Evolutionary conservation across 495 filamentous ascomycete genomes (phyloP), one percentile per base, ranked within the genome.

Genomic region (Penicillium salamii): DNA sequence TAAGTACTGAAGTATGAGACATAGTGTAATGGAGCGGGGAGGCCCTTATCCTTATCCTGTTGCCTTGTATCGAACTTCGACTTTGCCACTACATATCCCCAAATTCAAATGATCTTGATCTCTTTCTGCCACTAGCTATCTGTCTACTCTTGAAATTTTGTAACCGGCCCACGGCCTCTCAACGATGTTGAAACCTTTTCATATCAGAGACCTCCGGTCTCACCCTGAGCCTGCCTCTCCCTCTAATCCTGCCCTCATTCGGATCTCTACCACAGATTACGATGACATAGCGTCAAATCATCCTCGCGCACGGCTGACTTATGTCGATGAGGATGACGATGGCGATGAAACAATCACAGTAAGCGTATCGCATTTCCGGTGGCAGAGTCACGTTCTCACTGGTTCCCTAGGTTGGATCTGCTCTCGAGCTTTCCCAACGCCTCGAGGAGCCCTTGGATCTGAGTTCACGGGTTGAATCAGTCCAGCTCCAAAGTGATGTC

Each of bases 271-370:
- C 11, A 54, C 65, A 4, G 69, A 78, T 20, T 82, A 82, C 44
- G 73, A 82, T 54, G 58, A 74, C 20, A 65, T 79, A 42, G 68
- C 77, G 12, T 56, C 53, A 13, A 67, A 53, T 40, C 61, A 80
- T 55, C 78, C 79, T n/a, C 67, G 69, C 26, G 76, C 78, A 11
- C 68, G 65, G 20, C 49, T 82, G 44, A 78, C 66, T 11, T 82
- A 82, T 59, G 23, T 72, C 13, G 79, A 82, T 54, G 76, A 81
- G 9, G 77, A 80, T 29, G 79, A 81, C 51, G 77, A 79, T 55
- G 72, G 29, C 4, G 12, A 69, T 1, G 76, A 78, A 44, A 53
- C 72, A 34, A 81, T 82, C 43, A 79, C 70, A 13, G 79, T 81
- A 57, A 65, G 75, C 42, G 18, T 28, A 42, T 32, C 13, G 13